Base-by-base conservation (phyloP, 139 green algal species). In the Tetradesmus obliquus region DNA sequence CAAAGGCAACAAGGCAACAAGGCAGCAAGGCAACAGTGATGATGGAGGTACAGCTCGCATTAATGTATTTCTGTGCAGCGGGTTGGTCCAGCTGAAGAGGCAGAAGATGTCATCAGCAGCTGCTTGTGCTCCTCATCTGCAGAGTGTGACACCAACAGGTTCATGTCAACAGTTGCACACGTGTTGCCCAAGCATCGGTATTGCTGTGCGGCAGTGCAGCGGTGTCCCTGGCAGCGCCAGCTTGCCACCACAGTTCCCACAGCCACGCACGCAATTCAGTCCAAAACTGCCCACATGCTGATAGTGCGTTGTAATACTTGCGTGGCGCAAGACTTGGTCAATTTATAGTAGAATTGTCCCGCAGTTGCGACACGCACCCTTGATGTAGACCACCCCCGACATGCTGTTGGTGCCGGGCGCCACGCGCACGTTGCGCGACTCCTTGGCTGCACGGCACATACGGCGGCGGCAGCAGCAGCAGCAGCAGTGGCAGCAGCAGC, bases 61-160 rank as follows among this genome's bases (percentile, higher is more conserved):
- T 97, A 97, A 84, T 98, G 99, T 1, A 97, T 91, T 84, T 99
- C 96, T 0, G 95, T 91, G 98, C 76, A 99, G 96, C 32, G 98
- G 98, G 93, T 99, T 99, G 86, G 96, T 96, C 62, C 97, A 93
- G 60, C 91, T 90, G 91, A 97, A 99, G 20, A 95, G 79, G 20
- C 24, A n/a, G 86, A 97, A 98, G 1, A 91, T 91, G 12, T 87
- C 32, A 22, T 82, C 76, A 86, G 76, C 22, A 91, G 55, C 88
- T 86, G 74, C 76, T 87, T 91, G 76, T 87, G 88, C 5, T 10
- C 57, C 10, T 91, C 76, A 13, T 91, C 76, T 54, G 45, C 15
- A 76, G 5, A 45, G 32, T 45, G 32, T 45, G 32, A 45, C 32
- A 45, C 32, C 32, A 45, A 45, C 32, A 45, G 32, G 32, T 45